A percentile compares a stretch with the other conserved stretches of the same genome.
Conservation (phyloP, 2,329 filamentous ascomycete species). For the Fusarium buxicola region DNA sequence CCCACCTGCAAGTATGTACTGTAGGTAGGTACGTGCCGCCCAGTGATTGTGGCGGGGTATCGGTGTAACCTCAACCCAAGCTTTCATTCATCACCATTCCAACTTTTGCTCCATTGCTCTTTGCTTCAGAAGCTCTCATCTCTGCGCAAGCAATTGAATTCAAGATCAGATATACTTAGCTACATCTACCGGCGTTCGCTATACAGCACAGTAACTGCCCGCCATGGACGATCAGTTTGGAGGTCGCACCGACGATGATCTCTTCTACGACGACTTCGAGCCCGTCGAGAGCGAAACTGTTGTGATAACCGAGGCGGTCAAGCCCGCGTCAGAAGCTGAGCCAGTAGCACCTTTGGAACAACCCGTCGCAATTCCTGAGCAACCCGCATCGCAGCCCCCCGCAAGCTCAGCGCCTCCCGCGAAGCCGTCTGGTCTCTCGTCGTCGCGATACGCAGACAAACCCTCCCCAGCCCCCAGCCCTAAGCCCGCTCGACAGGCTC, state of each 20-base stretch:
- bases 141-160: conserved; percentile 3
- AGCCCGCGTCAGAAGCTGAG: conserved; percentile 23
- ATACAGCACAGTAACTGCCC: background rate
- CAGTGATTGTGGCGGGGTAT: conserved; percentile 40
- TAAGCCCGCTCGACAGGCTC: conserved; percentile 33
- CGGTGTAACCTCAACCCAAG: conserved; percentile 15
- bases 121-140: background rate
- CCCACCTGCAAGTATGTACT: conserved; percentile 16
- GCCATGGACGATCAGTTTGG: conserved; percentile 71
- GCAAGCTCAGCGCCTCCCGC: conserved; percentile 28
- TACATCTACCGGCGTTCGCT: background rate
- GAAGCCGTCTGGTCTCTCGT: conserved; percentile 44
- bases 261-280: conserved; percentile 73
- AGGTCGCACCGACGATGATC: conserved; percentile 70
- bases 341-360: conserved; percentile 31
- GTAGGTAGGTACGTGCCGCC: no score
- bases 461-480: conserved; percentile 38
- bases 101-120: background rate
- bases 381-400: conserved; percentile 21
- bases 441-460: conserved; percentile 51
- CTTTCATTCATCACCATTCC: conserved; percentile 8
- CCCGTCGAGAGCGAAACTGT: conserved; percentile 58
- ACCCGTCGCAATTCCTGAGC: conserved; percentile 14
- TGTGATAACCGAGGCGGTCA: conserved; percentile 37
- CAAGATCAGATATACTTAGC: background rate